Evolutionary conservation across 805 yeast species (phyloP), one percentile per base, ranked within the genome.

Genomic region (Candida orba): DNA sequence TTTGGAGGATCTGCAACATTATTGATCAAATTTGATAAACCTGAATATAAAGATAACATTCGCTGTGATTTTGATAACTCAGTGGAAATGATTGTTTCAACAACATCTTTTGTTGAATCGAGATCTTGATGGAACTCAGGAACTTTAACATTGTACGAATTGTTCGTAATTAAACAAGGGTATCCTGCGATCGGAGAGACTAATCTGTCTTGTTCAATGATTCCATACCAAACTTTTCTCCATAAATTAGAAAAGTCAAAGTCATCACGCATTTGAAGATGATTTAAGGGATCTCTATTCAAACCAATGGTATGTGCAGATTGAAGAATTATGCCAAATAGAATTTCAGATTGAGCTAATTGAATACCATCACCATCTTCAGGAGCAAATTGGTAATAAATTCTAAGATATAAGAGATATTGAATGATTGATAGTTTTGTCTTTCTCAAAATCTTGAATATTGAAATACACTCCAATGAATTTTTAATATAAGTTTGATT

Each of bases 321-420:
- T 44, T 73, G 77, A 9, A 68, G 53, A 12, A 69, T 53, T 22
- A 69, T 49, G 3, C 68, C 67, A 13, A 64, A 60, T 15, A 66
- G 61, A 1, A 63, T 61, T 38, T 66, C 72, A 0, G 69, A 56
- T 36, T 69, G 74, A 3, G 66, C 60, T 6, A 67, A 62, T 37
- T 70, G 75, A 1, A 66, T 60, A 18, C 73, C 76, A 52, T 71
- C 75, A 29, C 75, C 74, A 47, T 68, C 72, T 46, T 72, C 77
- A 0, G 80, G 80, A 0, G 77, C 63, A 47, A 58, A 57, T 34
- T 52, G 62, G 48, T 54, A 67, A 47, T 75, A 74, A 3, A 67
- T 45, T 42, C 71, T 62, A 18, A 68, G 52, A 39, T 60, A 67
- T 29, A 73, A 42, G n/a, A 72, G 59, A 23, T 67, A 64, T 52